These are phyloP conservation scores for Penicillium salamii DNA, from an alignment of 495 filamentous ascomycete species.

Conservation along the genomic window DNA sequence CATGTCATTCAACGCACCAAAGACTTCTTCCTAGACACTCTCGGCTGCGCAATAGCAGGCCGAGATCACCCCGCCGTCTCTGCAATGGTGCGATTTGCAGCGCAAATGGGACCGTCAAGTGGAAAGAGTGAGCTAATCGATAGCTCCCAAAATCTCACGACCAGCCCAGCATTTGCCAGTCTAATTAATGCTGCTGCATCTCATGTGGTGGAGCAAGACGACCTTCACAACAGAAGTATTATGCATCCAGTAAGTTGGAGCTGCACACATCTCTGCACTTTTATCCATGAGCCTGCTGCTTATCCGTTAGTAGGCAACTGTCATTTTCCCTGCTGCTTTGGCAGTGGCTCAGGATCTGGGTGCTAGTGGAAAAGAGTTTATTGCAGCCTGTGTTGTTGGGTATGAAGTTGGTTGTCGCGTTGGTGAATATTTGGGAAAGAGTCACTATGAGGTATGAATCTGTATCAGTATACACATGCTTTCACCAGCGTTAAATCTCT, in stretches of 20 bases:
- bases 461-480: not conserved
- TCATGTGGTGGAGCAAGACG: constrained; percentile 40
- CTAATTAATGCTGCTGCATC: constrained; percentile 34
- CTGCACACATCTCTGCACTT: no score
- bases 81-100: constrained; percentile 26
- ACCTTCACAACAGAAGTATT: constrained; percentile 38
- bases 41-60: constrained; percentile 37
- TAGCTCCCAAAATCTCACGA: constrained; percentile 18
- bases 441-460: constrained; percentile 31
- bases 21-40: constrained; percentile 32
- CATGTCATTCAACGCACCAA: constrained; percentile 34
- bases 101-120: constrained; percentile 29
- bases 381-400: constrained; percentile 34
- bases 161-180: constrained; percentile 33
- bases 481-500: not conserved
- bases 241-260: constrained; percentile 38
- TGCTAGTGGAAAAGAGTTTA: constrained; percentile 31
- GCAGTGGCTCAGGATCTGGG: constrained; percentile 33
- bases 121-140: constrained; percentile 34
- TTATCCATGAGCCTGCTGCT: no score
- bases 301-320: constrained; percentile 23
- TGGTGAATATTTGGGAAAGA: constrained; percentile 32
- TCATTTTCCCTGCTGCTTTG: constrained; percentile 33
- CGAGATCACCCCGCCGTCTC: constrained; percentile 30
- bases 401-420: constrained; percentile 36